phyloP scores from a whole-genome alignment of 23 red algal genomes.

The Gracilaria gracilis region DNA sequence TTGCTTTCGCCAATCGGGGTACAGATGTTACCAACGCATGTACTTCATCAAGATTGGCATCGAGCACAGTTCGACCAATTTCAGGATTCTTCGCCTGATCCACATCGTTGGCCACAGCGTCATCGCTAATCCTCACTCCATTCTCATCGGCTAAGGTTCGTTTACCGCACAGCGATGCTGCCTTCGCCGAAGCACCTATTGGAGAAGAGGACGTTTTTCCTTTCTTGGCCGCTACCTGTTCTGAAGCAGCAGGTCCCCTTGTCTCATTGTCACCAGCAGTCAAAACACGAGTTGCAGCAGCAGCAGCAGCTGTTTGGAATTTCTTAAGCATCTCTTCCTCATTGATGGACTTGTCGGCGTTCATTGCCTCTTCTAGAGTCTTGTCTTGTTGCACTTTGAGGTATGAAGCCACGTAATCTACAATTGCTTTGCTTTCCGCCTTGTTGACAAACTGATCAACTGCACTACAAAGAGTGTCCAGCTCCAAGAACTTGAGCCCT shows the following conservation, averaged over 20 bases:
- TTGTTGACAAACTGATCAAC: slow-evolving; percentile 96
- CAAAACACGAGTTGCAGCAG: slow-evolving; percentile 51
- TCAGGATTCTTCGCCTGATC: not conserved
- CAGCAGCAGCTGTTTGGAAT: slow-evolving; percentile 44
- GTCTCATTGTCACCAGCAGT: not conserved
- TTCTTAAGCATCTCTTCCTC: slow-evolving; percentile 41
- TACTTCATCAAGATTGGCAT: slow-evolving; percentile 21
- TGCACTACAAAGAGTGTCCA: slow-evolving; percentile 67
- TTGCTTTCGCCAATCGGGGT: slow-evolving; percentile 22
- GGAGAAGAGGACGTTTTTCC: not conserved
- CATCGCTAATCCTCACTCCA: not conserved
- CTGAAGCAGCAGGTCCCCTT: not conserved
- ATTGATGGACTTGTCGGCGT: slow-evolving; percentile 37
- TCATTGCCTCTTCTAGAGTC: slow-evolving; percentile 52
- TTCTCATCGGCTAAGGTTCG: not conserved
- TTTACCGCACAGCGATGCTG: not conserved
- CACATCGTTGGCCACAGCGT: not conserved
- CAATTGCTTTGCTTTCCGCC: slow-evolving; percentile 76
- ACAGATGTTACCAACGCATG: slow-evolving; percentile 21
- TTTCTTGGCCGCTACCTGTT: not conserved
- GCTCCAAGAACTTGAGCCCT: slow-evolving; percentile 80
- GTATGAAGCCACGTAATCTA: slow-evolving; percentile 73
- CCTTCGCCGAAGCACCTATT: not conserved
- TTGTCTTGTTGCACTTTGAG: slow-evolving; percentile 59
- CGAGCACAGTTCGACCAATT: not conserved